Evolutionary conservation across 306 rosid species (phyloP).

Genomic region (Rosa rugosa): DNA sequence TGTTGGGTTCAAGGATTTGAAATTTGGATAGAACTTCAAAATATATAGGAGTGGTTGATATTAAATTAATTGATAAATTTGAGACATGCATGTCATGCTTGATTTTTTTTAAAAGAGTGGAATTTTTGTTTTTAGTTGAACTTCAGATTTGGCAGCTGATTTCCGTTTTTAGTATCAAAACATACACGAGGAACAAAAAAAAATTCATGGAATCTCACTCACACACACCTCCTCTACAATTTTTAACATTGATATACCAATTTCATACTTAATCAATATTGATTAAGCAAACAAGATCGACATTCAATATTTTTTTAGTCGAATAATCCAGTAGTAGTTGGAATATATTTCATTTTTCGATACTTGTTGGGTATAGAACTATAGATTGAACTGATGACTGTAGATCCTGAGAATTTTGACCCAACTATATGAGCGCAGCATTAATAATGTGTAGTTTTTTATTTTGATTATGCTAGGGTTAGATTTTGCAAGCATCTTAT

Average conservation of each 20-base stretch:
- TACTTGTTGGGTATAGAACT: too few species aligned
- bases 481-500: too few species aligned
- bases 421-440: background rate
- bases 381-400: too few species aligned
- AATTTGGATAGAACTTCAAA: background rate
- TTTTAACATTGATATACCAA: too few species aligned
- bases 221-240: too few species aligned
- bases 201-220: background rate
- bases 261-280: too few species aligned
- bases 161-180: background rate
- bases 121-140: background rate
- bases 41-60: background rate
- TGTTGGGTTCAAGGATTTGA: background rate
- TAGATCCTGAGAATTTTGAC: background rate
- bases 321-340: too few species aligned
- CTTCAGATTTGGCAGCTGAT: background rate
- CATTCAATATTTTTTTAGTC: too few species aligned
- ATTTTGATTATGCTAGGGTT: too few species aligned
- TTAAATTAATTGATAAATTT: background rate
- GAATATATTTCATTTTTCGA: too few species aligned
- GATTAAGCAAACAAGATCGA: too few species aligned
- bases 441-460: too few species aligned
- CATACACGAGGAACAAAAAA: background rate
- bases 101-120: background rate
- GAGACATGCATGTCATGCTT: background rate